A percentile compares a stretch with the other conserved stretches of the same genome.
phyloP scores from a whole-genome alignment of 441 rosid genomes.

The Daphne laureola region DNA sequence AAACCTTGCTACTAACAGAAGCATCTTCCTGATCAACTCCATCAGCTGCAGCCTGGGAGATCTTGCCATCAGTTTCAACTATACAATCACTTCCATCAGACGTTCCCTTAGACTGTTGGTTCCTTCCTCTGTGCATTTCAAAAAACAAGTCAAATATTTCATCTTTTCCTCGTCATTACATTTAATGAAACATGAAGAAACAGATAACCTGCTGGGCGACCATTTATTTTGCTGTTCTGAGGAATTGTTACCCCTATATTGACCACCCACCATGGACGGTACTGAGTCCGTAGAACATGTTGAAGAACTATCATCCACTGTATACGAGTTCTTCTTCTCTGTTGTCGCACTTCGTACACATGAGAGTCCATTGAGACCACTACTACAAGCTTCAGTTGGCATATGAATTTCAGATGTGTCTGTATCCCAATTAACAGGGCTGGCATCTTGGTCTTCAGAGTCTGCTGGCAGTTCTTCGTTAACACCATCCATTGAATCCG shows the following conservation, averaged over 20 bases:
- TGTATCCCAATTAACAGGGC: conserved; percentile 76
- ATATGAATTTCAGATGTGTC: conserved; percentile 69
- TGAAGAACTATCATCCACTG: conserved; percentile 91
- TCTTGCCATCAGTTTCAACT: conserved; percentile 42
- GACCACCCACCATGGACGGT: conserved; percentile 65
- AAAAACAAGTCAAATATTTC: conserved; percentile 12
- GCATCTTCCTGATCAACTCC: conserved; percentile 30
- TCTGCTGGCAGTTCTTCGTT: conserved; percentile 60
- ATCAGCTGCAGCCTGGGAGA: conserved; percentile 37
- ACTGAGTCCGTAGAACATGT: conserved; percentile 95
- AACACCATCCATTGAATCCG: conserved; percentile 66
- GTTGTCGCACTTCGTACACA: conserved; percentile 51
- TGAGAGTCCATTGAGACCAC: conserved; percentile 45
- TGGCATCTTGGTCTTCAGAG: conserved; percentile 69
- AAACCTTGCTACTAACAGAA: conserved; percentile 32
- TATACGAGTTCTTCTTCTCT: conserved; percentile 50
- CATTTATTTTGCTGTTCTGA: conserved; percentile 44
- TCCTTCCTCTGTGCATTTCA: conserved; percentile 48
- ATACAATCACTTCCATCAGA: conserved; percentile 36
- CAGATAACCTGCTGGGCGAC: conserved; percentile 58
- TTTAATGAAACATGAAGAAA: not conserved
- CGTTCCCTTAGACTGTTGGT: conserved; percentile 33
- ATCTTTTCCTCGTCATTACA: conserved; percentile 1
- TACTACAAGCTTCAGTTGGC: conserved; percentile 46
- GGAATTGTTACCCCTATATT: conserved; percentile 43